Base-by-base conservation (phyloP, 306 rosid species). In the Quercus dentata region DNA sequence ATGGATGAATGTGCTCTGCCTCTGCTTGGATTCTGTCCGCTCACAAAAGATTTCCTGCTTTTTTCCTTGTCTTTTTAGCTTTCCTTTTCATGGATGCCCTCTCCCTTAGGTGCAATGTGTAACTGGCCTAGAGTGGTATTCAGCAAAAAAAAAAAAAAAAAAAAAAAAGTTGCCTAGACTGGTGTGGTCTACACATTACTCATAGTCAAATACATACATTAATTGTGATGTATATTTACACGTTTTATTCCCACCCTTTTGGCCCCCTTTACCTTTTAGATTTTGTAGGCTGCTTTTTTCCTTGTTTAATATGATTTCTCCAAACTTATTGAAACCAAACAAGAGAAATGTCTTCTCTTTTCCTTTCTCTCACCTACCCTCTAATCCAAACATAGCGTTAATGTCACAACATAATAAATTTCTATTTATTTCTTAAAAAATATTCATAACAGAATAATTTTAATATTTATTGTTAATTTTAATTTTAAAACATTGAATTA, bases 61-160 rank as follows among this genome's bases (percentile, higher is more conserved):
- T 96, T 90, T 87, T 88, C 93, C 78, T 75, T 90, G 88, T 84
- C 92, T 86, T 76, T 89, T 76, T 89, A 59, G 80, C 88, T 85
- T 87, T 87, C 93, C 91, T 91, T 96, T 96, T 85, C 97, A 85
- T 74, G 80, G 98, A 91, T 93, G 92, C 98, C 87, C 88, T 76
- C 73, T 13, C 54, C 54, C 87, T 88, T 83, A 81, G 86, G 86
- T 71, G 79, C 27, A 25, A 25, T 74, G 86, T 73, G 76, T 83
- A 89, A 25, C 38, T 1, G 2, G 27, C 1, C 38, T 33, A 33
- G 38, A 33, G 38, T 33, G 38, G 6, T 33, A 33, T 33, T 33
- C 6, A 33, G 38, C 38, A 0, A 33, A 30, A 4, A 33, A 33
- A 33, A 33, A 30, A 4, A 33, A 5, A 33, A 33, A 33, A 5